Percentiles rank a stretch among this genome's conserved stretches.
Evolutionary conservation across 1,284 basidiomycete species (phyloP).

Genomic region (Dichomitus squalens): DNA sequence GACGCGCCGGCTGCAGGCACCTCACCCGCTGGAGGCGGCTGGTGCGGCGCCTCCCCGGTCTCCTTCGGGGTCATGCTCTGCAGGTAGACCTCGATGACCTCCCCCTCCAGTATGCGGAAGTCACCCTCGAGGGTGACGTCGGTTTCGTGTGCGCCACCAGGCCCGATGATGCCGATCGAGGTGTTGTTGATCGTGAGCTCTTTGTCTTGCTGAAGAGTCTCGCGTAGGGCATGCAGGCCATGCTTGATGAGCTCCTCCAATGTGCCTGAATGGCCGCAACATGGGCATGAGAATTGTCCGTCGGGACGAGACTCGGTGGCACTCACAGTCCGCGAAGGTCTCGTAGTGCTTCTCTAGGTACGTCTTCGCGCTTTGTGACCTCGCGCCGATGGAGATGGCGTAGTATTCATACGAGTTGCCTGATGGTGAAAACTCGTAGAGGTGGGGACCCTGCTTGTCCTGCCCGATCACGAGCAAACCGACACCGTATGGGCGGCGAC

Average conservation of each 20-base stretch:
- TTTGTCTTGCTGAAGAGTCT: conserved; percentile 97
- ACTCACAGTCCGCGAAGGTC: conserved; percentile 82
- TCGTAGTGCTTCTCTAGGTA: conserved; percentile 96
- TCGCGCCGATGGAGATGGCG: conserved; percentile 97
- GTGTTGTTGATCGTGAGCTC: conserved; percentile 92
- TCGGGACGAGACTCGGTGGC: background rate
- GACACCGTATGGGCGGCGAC: conserved; percentile 96
- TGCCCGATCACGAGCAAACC: conserved; percentile 98
- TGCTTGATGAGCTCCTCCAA: conserved; percentile 89
- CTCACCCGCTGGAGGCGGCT: conserved; percentile 32
- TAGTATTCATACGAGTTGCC: conserved; percentile 98
- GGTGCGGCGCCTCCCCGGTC: conserved; percentile 36
- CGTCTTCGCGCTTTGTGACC: conserved; percentile 97
- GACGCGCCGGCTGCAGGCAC: conserved; percentile 36
- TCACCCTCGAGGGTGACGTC: conserved; percentile 50
- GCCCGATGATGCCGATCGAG: conserved; percentile 88
- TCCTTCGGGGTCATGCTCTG: conserved; percentile 72
- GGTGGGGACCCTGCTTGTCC: conserved; percentile 94
- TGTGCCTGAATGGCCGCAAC: conserved; percentile 51
- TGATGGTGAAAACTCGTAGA: conserved; percentile 97
- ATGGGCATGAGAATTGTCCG: conserved; percentile 2
- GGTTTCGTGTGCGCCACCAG: conserved; percentile 60
- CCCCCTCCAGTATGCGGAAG: conserved; percentile 84
- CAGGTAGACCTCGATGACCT: conserved; percentile 71
- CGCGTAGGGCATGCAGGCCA: conserved; percentile 89